Evolutionary conservation across 2,329 filamentous ascomycete species (phyloP), one percentile per base, ranked within the genome.

Genomic region (Xylaria polymorpha): DNA sequence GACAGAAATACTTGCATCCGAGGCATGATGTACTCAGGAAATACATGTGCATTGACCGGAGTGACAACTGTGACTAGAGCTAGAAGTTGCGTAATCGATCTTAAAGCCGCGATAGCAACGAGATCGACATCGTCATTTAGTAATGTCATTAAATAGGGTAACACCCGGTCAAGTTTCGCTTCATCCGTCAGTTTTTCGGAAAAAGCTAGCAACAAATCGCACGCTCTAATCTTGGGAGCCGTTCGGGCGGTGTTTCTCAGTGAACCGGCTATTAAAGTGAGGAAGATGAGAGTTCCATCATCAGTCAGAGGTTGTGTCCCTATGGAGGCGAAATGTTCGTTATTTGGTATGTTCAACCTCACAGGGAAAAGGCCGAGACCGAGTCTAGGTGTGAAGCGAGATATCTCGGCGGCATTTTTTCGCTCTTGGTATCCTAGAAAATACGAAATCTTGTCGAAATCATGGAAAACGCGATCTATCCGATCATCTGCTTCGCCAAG

Each of bases 381-480:
- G 9, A 89, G 83, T 48, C 85, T 82, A 2, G 83, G 81, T 3
- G 83, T 80, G 4, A 83, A 78, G 29, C 81, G 77, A 35, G 75
- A 74, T 22, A 76, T 70, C 25, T 77, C 73, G 0, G 73, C 64
- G 3, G 73, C 66, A 12, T 77, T 73, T 15, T 80, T 76, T 2
- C 85, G 85, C 51, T 90, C 84, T 35, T 88, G 87, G 69, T 94
- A 94, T 15, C 93, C 94, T 1, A 99, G 86, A 67, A 97, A 97
- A 77, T 97, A 97, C 0, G 95, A 94, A 61, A 99, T 97, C 80
- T 98, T 99, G 79, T 99, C 96, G 81, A 98, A 98, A 77, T 99
- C 96, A 74, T 92, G 89, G 77, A 92, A 98, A 0, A 99, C 91
- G 51, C 94, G 90, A 75, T 98, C 94, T 76, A 99, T 98, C 50